These are phyloP conservation scores for Rhypophila decipiens DNA, from an alignment of 495 filamentous ascomycete species.

Conservation along the genomic window DNA sequence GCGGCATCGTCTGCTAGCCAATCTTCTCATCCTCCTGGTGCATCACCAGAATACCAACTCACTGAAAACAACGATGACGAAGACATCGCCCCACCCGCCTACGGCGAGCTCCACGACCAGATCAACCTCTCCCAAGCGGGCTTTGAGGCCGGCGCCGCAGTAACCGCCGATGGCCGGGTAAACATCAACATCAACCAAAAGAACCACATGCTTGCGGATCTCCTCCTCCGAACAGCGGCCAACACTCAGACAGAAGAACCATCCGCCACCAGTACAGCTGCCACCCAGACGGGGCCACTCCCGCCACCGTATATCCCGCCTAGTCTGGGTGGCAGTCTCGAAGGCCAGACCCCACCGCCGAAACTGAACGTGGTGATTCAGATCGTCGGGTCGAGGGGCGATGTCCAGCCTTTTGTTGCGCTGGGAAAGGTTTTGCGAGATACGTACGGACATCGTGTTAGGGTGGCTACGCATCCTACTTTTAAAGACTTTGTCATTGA, in stretches of 20 bases:
- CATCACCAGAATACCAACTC: no score
- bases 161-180: conserved; percentile 60
- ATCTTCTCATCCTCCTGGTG: no score
- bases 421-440: conserved; percentile 63
- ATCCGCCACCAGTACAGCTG: conserved; percentile 28
- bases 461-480: conserved; percentile 61
- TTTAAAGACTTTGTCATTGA: conserved; percentile 63
- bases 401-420: conserved; percentile 71
- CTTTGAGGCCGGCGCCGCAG: conserved; percentile 39
- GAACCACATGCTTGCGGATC: conserved; percentile 53
- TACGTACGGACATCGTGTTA: conserved; percentile 61
- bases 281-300: conserved; percentile 25
- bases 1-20: no score
- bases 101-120: conserved; percentile 38
- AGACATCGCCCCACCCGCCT: conserved; percentile 36
- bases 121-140: conserved; percentile 43
- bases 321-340: conserved; percentile 51
- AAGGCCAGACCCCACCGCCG: conserved; percentile 51
- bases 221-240: no score
- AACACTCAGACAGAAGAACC: conserved; percentile 60
- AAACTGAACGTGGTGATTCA: conserved; percentile 69
- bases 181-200: conserved; percentile 70
- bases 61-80: no score
- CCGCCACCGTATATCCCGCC: conserved; percentile 57
- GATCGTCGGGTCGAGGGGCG: conserved; percentile 70